phyloP scores from a whole-genome alignment of 2,329 filamentous ascomycete genomes.

The Beauveria medogensis region DNA sequence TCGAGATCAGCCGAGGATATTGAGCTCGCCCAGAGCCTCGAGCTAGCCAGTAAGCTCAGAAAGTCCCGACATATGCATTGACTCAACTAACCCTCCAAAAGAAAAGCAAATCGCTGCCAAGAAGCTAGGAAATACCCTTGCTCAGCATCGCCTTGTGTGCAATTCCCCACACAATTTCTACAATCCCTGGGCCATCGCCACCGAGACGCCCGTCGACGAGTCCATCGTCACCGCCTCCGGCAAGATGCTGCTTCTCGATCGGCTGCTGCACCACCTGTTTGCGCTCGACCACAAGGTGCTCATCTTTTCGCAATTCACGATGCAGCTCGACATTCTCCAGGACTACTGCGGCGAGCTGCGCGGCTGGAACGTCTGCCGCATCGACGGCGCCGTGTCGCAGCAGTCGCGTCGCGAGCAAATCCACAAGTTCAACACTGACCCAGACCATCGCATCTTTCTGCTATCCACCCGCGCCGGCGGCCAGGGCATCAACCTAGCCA shows the following conservation, averaged over 20 bases:
- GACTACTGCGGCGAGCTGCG: constrained; percentile 75
- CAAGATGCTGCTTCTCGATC: constrained; percentile 92
- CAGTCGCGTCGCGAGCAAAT: constrained; percentile 63
- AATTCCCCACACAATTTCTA: constrained; percentile 97
- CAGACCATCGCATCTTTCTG: constrained; percentile 67
- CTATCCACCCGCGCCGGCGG: constrained; percentile 87
- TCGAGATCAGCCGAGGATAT: constrained; percentile 48
- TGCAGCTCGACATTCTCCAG: constrained; percentile 81
- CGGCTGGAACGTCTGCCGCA: constrained; percentile 75
- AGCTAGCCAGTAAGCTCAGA: constrained; percentile 61
- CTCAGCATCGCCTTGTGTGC: constrained; percentile 86
- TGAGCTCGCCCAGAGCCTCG: constrained; percentile 58
- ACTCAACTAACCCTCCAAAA: constrained; percentile 17
- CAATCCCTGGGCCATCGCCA: constrained; percentile 67
- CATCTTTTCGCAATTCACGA: constrained; percentile 95
- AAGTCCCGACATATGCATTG: too few species aligned
- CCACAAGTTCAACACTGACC: constrained; percentile 60
- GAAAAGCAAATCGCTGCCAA: constrained; percentile 82
- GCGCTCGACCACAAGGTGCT: constrained; percentile 75
- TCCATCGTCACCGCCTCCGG: constrained; percentile 79
- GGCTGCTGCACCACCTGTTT: constrained; percentile 71
- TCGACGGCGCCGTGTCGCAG: constrained; percentile 82
- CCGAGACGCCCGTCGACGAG: constrained; percentile 60
- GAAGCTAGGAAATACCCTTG: constrained; percentile 85
- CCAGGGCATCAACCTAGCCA: constrained; percentile 88